Base-by-base conservation (phyloP, 192 early-diverging fungal genomes). In the Linnemannia exigua region DNA sequence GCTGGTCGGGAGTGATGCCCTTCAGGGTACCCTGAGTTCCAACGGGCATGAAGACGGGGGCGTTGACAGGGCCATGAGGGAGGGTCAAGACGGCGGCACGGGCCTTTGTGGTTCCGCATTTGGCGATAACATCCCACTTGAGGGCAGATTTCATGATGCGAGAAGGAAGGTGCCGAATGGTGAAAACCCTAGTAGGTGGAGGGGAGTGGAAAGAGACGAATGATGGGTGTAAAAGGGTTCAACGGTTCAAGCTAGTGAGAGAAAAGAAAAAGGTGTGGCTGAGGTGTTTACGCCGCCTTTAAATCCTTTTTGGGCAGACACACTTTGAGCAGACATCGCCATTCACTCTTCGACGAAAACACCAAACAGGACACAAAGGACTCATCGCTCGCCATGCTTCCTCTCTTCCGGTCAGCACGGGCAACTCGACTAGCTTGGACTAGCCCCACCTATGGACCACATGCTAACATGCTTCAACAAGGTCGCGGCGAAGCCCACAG, bases 11-110 rank as follows among this genome's bases (percentile, higher is more conserved):
- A 19, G 95, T 95, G 79, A 97, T 87, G 47, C 96, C 96, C 79
- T 97, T 97, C 77, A 97, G 90, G 16, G 95, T 92, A 22, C 94
- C 96, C 89, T 95, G 94, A 16, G 96, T 97, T 14, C 93, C 96
- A 38, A 97, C 96, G 3, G 96, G 96, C 96, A 97, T 97, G 70
- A 97, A 97, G 82, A 95, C 94, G 41, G 96, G 96, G 36, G 94
- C 94, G 72, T 93, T 92, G 35, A 95, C 95, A 11, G 93, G 94
- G 71, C 93, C 94, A 90, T 97, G 96, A 58, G 96, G 96, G 70
- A 97, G 87, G 25, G 89, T 92, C 80, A 97, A 90, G n/a, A 92
- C 83, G 14, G 94, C 90, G 1, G 93, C 93, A 52, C 95, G 90
- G 0, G 95, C 96, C 84, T 96, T 96, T 76, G 95, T 95, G 28